Base-by-base conservation (phyloP, 805 yeast genomes). In the Nakazawaea siamensis region DNA sequence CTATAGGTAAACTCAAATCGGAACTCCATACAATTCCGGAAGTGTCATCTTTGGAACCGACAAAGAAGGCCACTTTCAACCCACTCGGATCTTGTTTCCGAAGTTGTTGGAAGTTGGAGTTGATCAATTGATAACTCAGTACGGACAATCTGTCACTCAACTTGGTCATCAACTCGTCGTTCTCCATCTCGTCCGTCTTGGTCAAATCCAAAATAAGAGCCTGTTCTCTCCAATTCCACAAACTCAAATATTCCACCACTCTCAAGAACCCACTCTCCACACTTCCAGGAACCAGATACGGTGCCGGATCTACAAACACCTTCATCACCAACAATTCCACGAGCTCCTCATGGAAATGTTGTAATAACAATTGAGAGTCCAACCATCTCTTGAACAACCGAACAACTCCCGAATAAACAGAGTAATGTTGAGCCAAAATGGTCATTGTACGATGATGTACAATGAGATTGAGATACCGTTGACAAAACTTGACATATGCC, bases 171-270 rank as follows among this genome's bases (percentile, higher is more conserved):
- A 52, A 41, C 2, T 46, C 38, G 24, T 54, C 60, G 17, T 57
- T 64, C 6, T 62, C 59, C 36, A 57, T 54, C 43, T 32, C 49
- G 27, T 50, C 55, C 41, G 72, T 71, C 38, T 66, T 76, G 11
- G 80, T 76, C 45, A 85, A 59, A 49, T 92, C 97, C 41, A 92
- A 58, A 35, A 88, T 72, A 41, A 92, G 59, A 1, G 95, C 81
- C 31, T 80, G 86, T 43, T 83, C 94, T 47, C 74, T 80, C 98
- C 98, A 92, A 55, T 92, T 87, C 98, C 98, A 92, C 28, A 58
- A 59, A 18, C 94, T 69, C 29, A 92, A 54, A 48, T 80, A 83
- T 31, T 72, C 63, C 25, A 92, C 53, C 10, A 79, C 70, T 40
- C 92, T 77, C 39, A 84, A 60, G 52, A 92, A 86, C 5, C 95